These are phyloP conservation scores for Silene uniflora DNA, from an alignment of 148 eudicot genomes.

Conservation along the genomic window DNA sequence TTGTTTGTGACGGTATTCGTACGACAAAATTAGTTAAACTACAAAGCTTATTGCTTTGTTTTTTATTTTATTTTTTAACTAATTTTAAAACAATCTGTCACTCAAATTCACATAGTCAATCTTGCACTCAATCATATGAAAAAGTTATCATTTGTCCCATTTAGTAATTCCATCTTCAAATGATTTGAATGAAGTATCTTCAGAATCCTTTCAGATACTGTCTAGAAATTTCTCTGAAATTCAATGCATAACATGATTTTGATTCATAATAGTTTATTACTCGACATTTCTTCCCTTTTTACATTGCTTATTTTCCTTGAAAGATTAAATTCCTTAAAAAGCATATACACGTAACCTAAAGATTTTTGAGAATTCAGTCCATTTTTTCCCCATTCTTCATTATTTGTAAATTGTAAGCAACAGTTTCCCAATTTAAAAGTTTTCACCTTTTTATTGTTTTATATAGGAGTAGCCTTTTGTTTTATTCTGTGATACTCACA, in stretches of 20 bases:
- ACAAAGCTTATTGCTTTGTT: neutral
- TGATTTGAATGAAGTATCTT: neutral
- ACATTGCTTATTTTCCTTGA: neutral
- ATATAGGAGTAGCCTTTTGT: neutral
- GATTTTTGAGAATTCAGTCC: neutral
- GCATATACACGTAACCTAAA: neutral
- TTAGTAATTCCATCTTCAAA: neutral
- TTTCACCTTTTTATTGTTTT: constrained; percentile 8
- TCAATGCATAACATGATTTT: neutral
- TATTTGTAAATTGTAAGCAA: neutral
- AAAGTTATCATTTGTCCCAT: neutral
- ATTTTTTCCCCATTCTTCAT: neutral
- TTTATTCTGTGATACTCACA: constrained; percentile 6
- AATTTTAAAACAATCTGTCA: neutral
- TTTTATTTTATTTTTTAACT: neutral
- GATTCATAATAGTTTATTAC: neutral
- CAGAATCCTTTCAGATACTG: neutral
- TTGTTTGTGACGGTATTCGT: neutral
- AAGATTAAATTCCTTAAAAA: neutral
- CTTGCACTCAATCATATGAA: neutral
- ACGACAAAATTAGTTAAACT: neutral
- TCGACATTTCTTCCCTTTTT: neutral
- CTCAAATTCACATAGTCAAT: neutral
- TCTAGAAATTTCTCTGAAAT: neutral
- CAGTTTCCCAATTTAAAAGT: neutral